phyloP scores from a whole-genome alignment of 768 basidiomycete species.

The Megacollybia marginata region DNA sequence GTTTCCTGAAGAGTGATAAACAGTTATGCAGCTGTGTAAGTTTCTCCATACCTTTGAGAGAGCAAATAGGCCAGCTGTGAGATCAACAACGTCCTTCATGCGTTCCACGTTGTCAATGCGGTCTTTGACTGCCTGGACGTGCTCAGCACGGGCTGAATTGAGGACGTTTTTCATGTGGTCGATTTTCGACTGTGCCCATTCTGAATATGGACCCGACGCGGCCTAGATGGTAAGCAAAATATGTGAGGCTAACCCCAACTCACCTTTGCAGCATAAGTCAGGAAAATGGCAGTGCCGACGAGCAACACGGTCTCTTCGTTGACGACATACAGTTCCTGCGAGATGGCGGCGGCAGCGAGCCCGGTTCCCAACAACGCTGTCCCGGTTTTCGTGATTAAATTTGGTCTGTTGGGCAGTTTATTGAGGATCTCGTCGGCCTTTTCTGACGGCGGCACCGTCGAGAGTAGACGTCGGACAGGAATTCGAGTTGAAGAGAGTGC shows the following conservation, averaged over 20 bases:
- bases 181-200: conserved; percentile 90
- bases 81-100: conserved; percentile 91
- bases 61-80: conserved; percentile 87
- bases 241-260: conserved; percentile 20
- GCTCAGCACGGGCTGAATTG: conserved; percentile 74
- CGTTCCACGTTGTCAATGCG: conserved; percentile 88
- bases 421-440: conserved; percentile 88
- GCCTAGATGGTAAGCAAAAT: conserved; percentile 33
- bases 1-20: conserved; percentile 57
- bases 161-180: conserved; percentile 77
- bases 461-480: conserved; percentile 22
- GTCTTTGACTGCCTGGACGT: conserved; percentile 88
- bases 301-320: conserved; percentile 94
- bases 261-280: conserved; percentile 78
- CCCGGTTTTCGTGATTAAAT: conserved; percentile 92
- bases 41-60: conserved; percentile 67
- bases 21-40: not conserved
- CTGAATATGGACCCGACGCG: conserved; percentile 79
- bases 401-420: conserved; percentile 76
- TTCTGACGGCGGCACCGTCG: conserved; percentile 56
- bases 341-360: conserved; percentile 85
- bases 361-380: conserved; percentile 88
- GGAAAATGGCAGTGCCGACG: conserved; percentile 75
- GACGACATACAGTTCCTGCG: conserved; percentile 94
- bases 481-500: no score